Conservation (phyloP, 208 protist species). For the Acanthamoeba culbertsoni region DNA sequence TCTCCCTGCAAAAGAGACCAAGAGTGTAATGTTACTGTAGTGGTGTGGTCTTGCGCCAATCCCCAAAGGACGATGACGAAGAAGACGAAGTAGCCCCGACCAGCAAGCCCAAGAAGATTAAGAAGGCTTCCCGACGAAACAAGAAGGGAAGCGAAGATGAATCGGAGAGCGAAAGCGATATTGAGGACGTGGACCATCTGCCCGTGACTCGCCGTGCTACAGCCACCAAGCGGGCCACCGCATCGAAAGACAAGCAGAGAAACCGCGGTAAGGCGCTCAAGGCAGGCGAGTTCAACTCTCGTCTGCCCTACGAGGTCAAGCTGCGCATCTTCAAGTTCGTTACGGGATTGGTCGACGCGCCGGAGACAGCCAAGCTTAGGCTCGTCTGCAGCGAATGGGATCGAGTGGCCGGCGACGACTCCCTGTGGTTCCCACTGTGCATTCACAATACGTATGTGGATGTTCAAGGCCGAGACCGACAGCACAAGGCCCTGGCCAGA, state of each 20-base stretch:
- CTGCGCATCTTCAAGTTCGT: slow-evolving; percentile 13
- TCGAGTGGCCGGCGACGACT: background rate
- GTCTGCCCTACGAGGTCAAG: background rate
- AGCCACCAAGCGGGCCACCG: too few species aligned
- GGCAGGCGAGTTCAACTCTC: background rate
- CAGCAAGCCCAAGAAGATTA: too few species aligned
- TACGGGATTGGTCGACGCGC: background rate
- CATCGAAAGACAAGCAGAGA: background rate
- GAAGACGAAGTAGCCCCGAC: too few species aligned
- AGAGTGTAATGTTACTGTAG: too few species aligned
- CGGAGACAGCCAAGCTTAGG: background rate
- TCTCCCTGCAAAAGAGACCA: too few species aligned
- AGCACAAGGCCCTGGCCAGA: background rate
- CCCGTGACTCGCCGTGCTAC: background rate
- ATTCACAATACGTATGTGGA: background rate
- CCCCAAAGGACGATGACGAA: too few species aligned
- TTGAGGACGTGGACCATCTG: background rate
- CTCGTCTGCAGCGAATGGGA: slow-evolving; percentile 35
- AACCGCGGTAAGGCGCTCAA: background rate
- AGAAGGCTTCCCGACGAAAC: background rate
- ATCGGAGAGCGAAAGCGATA: background rate
- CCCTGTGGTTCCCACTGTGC: slow-evolving; percentile 46
- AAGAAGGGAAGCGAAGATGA: background rate
- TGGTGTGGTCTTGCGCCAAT: too few species aligned
- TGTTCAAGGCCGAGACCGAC: background rate